These are phyloP conservation scores for Tylopilus sp. DNA, from an alignment of 768 basidiomycete species.

Conservation along the genomic window DNA sequence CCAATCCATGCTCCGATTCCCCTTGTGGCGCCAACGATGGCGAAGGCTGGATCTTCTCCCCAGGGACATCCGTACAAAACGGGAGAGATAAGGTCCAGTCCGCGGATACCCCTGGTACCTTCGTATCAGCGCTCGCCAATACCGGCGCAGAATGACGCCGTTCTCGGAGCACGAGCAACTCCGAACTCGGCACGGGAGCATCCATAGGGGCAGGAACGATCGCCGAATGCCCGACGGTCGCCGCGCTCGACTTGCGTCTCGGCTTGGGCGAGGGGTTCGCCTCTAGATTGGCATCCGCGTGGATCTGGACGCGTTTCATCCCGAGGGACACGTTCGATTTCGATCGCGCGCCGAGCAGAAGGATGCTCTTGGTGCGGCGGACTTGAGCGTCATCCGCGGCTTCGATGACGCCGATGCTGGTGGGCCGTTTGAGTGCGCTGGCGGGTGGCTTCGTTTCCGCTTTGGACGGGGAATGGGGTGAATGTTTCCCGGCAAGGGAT, in stretches of 20 bases:
- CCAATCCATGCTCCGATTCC: background rate
- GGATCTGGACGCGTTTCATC: slow-evolving; percentile 30
- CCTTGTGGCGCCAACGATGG: background rate
- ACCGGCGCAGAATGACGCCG: slow-evolving; percentile 32
- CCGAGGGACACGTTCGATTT: slow-evolving; percentile 22
- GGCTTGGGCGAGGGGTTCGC: slow-evolving; percentile 10
- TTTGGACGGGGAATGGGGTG: slow-evolving; percentile 7
- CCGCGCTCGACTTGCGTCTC: slow-evolving; percentile 28
- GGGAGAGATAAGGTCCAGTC: slow-evolving; percentile 34
- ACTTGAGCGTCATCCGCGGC: slow-evolving; percentile 25
- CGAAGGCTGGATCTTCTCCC: slow-evolving; percentile 14
- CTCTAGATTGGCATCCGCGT: slow-evolving; percentile 19
- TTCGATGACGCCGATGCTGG: slow-evolving; percentile 30
- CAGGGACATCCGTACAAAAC: slow-evolving; percentile 27
- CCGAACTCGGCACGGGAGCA: slow-evolving; percentile 9
- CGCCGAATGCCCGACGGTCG: slow-evolving; percentile 3
- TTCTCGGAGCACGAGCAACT: slow-evolving; percentile 24
- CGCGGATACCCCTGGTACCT: background rate
- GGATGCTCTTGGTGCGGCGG: slow-evolving; percentile 31
- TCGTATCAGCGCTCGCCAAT: slow-evolving; percentile 8
- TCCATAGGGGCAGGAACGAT: background rate
- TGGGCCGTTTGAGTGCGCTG: slow-evolving; percentile 19
- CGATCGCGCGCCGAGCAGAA: slow-evolving; percentile 28
- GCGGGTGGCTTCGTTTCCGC: slow-evolving; percentile 6
- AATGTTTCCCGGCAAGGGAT: slow-evolving; percentile 1